Evolutionary conservation across 306 rosid genomes (phyloP).

Genomic region (Cucurbita maxima): DNA sequence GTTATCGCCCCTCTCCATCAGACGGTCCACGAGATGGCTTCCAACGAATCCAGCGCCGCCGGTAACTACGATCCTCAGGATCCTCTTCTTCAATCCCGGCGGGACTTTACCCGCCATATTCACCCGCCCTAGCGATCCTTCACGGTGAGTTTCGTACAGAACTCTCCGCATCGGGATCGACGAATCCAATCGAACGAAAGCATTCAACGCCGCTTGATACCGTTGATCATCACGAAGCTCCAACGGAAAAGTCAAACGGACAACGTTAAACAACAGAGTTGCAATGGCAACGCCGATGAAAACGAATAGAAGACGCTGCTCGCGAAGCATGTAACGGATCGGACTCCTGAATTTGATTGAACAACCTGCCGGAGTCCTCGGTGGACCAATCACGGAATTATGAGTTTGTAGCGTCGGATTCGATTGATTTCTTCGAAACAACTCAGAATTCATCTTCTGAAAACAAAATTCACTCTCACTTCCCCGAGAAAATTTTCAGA

Average conservation of each 20-base stretch:
- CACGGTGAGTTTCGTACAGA: conserved; percentile 14
- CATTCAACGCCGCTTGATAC: not conserved
- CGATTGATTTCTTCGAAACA: conserved; percentile 28
- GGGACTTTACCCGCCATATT: conserved; percentile 25
- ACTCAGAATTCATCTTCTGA: conserved; percentile 20
- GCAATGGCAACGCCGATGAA: conserved; percentile 27
- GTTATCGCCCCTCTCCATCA: conserved; percentile 64
- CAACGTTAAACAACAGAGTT: conserved; percentile 25
- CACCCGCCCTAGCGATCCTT: not conserved
- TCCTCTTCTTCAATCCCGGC: conserved; percentile 19
- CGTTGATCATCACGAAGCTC: not conserved
- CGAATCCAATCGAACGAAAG: not conserved
- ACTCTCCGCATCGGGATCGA: conserved; percentile 31
- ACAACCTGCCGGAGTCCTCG: not conserved
- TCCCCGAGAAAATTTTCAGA: not conserved
- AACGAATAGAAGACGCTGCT: conserved; percentile 22
- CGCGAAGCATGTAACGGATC: conserved; percentile 10
- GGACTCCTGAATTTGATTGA: not conserved
- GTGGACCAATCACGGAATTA: not conserved
- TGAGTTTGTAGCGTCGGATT: not conserved
- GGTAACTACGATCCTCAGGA: conserved; percentile 51
- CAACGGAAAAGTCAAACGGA: conserved; percentile 1
- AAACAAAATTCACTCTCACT: not conserved
- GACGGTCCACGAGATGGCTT: conserved; percentile 83
- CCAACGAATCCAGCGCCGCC: conserved; percentile 99